Evolutionary conservation across 805 yeast genomes (phyloP), one percentile per base, ranked within the genome.

Genomic region (Teunomyces kruisii): DNA sequence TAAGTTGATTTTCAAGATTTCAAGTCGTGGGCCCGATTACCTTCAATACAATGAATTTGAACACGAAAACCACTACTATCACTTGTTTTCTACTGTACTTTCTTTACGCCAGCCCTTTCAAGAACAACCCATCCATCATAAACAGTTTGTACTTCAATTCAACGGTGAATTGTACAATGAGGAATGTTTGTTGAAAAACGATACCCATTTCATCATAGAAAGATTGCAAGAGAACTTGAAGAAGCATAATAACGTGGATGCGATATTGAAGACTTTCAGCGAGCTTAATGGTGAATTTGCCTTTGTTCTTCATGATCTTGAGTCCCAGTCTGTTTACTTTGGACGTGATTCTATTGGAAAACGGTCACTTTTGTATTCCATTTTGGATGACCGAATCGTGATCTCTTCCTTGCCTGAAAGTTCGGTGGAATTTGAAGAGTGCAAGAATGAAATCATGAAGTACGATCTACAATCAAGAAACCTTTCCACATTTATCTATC

Each of bases 161-260:
- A 94, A 95, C 61, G 99, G 99, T 0, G 97, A 94, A 56, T 64
- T 94, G 9, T 94, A 94, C 62, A 84, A 84, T 50, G 52, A 61
- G 1, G 84, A 76, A 30, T 75, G 85, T 16, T 52, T 68, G 27
- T 50, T 54, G 4, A 43, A 70, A 0, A 87, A 87, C 59, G 97
- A 91, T 62, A 82, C 95, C 0, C 69, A 61, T 3, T 85, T 62
- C 51, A 64, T 88, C 5, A 66, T 70, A 39, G 55, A 68, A 1
- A 54, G 55, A 26, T 58, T 86, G 26, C 44, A 43, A 6, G 24
- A 42, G 12, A 57, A 58, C 24, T 37, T 63, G 10, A 9, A 27
- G 31, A 6, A 9, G 7, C 14, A 35, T 6, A 38, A 42, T 16
- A 26, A 61, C 14, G 15, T 61, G 1, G 46, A 49, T 1, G 74